Conservation (phyloP, 2,329 filamentous ascomycete genomes). For the Aspergillus pseudonomiae region DNA sequence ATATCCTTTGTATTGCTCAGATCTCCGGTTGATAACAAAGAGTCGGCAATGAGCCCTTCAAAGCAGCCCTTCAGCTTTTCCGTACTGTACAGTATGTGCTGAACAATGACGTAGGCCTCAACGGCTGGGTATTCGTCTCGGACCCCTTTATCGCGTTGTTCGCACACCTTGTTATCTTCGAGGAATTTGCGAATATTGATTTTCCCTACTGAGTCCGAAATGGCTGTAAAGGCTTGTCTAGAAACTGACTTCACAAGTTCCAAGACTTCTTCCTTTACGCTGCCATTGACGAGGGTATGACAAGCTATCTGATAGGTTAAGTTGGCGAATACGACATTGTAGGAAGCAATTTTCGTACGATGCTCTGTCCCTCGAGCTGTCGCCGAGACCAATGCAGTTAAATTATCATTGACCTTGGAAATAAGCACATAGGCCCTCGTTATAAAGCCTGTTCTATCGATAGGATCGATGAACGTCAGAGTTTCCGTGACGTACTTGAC, state of each 20-base stretch:
- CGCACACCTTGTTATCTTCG: conserved; percentile 46
- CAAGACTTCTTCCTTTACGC: conserved; percentile 27
- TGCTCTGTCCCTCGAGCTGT: conserved; percentile 20
- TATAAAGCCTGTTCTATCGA: conserved; percentile 55
- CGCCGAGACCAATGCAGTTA: conserved; percentile 24
- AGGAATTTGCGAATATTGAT: conserved; percentile 47
- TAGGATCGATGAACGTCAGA: conserved; percentile 57
- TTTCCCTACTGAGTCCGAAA: conserved; percentile 38
- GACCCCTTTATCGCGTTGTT: conserved; percentile 53
- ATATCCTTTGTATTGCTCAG: conserved; percentile 40
- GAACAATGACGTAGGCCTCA: conserved; percentile 52
- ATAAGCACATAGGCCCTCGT: conserved; percentile 39
- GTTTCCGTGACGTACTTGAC: conserved; percentile 53
- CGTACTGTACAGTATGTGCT: conserved; percentile 44
- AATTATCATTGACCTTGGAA: conserved; percentile 42
- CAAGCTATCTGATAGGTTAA: conserved; percentile 42
- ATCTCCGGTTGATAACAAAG: conserved; percentile 34
- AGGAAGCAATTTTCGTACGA: conserved; percentile 30
- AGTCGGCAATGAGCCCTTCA: conserved; percentile 46
- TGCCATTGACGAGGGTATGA: conserved; percentile 33
- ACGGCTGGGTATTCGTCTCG: conserved; percentile 46
- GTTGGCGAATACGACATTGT: conserved; percentile 42
- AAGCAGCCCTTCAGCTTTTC: conserved; percentile 39
- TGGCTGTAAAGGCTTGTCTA: conserved; percentile 37
- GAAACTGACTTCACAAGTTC: conserved; percentile 39